These are phyloP conservation scores for Plasmodium gallinaceum DNA, from an alignment of 169 alveolate genomes.

Conservation along the genomic window DNA sequence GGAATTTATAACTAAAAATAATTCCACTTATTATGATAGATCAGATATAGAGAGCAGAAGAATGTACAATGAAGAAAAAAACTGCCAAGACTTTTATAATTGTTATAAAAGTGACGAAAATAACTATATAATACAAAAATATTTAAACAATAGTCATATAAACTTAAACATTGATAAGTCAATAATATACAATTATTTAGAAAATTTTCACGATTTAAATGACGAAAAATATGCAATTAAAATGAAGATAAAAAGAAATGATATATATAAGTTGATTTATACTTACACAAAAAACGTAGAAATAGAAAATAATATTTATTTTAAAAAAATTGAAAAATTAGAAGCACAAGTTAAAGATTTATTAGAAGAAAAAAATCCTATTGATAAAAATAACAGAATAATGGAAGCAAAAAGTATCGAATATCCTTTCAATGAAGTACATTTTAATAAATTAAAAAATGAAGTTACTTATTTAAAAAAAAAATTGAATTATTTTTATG, in stretches of 20 bases:
- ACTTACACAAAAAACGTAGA: slow-evolving; percentile 45
- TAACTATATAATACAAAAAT: not conserved
- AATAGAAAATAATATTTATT: slow-evolving; percentile 18
- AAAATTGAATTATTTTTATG: slow-evolving; percentile 28
- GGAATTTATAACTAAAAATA: not conserved
- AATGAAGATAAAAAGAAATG: slow-evolving; percentile 47
- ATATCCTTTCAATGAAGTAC: slow-evolving; percentile 15
- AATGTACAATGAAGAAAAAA: not conserved
- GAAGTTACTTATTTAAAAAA: slow-evolving; percentile 15
- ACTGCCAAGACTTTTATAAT: not conserved
- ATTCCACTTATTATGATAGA: not conserved
- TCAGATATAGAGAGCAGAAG: not conserved
- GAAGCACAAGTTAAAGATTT: slow-evolving; percentile 16
- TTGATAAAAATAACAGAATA: not conserved
- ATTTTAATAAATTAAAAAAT: slow-evolving; percentile 17
- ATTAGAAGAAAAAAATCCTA: not conserved
- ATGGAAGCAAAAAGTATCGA: not conserved
- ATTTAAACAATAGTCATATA: not conserved
- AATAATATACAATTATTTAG: slow-evolving; percentile 30
- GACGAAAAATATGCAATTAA: slow-evolving; percentile 27
- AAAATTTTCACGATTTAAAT: slow-evolving; percentile 9
- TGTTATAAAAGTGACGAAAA: not conserved
- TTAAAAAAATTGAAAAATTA: slow-evolving; percentile 19
- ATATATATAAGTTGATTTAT: slow-evolving; percentile 42
- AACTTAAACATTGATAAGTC: slow-evolving; percentile 14